Evolutionary conservation across 2,329 filamentous ascomycete genomes (phyloP).

Genomic region (Fusarium chuoi): DNA sequence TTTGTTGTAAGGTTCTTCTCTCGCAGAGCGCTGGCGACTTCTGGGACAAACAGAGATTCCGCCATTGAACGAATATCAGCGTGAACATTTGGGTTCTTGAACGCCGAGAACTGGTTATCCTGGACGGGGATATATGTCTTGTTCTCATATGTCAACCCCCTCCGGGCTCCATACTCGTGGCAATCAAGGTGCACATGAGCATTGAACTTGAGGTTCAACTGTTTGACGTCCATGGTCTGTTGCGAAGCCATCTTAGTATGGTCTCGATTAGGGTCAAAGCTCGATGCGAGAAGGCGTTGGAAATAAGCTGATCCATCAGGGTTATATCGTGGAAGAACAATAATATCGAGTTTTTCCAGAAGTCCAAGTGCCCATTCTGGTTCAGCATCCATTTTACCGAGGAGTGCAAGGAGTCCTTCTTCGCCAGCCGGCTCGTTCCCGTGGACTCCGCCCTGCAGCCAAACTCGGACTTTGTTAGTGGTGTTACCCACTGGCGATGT

Average conservation of each 20-base stretch:
- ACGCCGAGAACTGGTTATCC: slow-evolving; percentile 47
- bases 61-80: slow-evolving; percentile 44
- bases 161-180: slow-evolving; percentile 46
- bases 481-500: not conserved
- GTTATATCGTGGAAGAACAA: slow-evolving; percentile 48
- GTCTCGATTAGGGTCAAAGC: slow-evolving; percentile 49
- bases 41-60: slow-evolving; percentile 42
- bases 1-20: slow-evolving; percentile 39
- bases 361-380: slow-evolving; percentile 43
- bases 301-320: slow-evolving; percentile 49
- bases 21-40: slow-evolving; percentile 39
- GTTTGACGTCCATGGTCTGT: slow-evolving; percentile 47
- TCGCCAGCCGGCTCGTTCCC: slow-evolving; percentile 49
- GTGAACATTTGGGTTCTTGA: slow-evolving; percentile 50
- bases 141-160: slow-evolving; percentile 1
- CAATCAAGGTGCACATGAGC: slow-evolving; percentile 47
- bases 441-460: slow-evolving; percentile 47
- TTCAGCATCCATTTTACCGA: slow-evolving; percentile 46
- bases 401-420: slow-evolving; percentile 43
- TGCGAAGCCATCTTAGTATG: slow-evolving; percentile 47
- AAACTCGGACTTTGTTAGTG: slow-evolving; percentile 44
- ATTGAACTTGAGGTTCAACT: slow-evolving; percentile 41
- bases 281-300: slow-evolving; percentile 44
- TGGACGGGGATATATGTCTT: slow-evolving; percentile 37
- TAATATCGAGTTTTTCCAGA: slow-evolving; percentile 44